A percentile compares a stretch with the other conserved stretches of the same genome.
These are phyloP conservation scores for Lactuca sativa DNA, from an alignment of 129 eudicot species.

Conservation along the genomic window DNA sequence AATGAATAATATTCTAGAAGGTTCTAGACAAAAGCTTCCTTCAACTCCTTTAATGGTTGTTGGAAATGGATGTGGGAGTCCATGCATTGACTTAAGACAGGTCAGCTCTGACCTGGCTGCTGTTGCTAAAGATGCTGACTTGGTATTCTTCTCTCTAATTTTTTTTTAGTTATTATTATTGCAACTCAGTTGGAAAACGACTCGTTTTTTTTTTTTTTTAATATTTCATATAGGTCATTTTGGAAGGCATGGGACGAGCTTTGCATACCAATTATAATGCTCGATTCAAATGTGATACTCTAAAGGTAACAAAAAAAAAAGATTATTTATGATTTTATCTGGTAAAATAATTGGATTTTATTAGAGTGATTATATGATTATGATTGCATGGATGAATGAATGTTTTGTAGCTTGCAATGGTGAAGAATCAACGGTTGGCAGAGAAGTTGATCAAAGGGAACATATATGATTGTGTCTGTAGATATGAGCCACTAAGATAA, in stretches of 20 bases:
- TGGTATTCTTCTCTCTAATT: constrained; percentile 44
- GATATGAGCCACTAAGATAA: constrained; percentile 74
- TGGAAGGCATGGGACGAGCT: constrained; percentile 99
- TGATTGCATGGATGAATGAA: no score
- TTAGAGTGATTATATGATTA: no score
- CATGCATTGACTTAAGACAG: constrained; percentile 96
- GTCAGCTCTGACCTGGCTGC: constrained; percentile 98
- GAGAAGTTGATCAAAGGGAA: constrained; percentile 90
- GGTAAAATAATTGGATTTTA: no score
- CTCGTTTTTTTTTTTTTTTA: background rate
- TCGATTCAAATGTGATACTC: constrained; percentile 81
- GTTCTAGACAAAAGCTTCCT: constrained; percentile 42
- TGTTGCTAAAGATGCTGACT: constrained; percentile 92
- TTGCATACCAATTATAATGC: constrained; percentile 92
- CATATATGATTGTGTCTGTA: constrained; percentile 92
- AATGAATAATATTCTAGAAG: constrained; percentile 69
- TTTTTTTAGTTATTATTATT: background rate
- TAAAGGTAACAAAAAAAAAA: constrained; percentile 55
- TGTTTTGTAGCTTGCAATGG: constrained; percentile 83
- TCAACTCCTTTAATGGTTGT: constrained; percentile 92
- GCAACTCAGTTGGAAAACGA: background rate
- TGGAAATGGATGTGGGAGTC: constrained; percentile 98
- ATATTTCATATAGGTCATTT: constrained; percentile 57
- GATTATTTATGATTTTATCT: no score
- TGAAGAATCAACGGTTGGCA: constrained; percentile 96